phyloP scores from a whole-genome alignment of 2,329 filamentous ascomycete species.

The Clarireedia sp. region DNA sequence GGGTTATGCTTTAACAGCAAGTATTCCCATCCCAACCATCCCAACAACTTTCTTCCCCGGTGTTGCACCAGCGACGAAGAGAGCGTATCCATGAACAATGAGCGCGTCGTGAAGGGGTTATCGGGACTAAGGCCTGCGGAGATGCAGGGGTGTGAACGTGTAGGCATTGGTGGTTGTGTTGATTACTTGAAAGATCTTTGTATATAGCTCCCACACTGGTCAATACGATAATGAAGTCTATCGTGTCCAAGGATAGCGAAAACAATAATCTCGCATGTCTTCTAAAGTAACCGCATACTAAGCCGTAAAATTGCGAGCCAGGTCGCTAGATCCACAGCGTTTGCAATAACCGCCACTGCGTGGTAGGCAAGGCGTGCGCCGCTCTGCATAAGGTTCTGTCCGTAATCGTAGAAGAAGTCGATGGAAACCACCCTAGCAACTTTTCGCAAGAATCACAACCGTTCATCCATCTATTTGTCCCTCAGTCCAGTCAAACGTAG shows the following conservation, averaged over 20 bases:
- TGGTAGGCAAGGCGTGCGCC: background rate
- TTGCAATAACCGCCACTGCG: too few species aligned
- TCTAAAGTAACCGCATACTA: too few species aligned
- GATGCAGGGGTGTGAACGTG: background rate
- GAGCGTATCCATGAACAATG: slow-evolving; percentile 1
- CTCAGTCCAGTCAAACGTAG: background rate
- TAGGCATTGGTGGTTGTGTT: background rate
- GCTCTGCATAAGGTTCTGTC: too few species aligned
- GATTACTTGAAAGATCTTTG: background rate
- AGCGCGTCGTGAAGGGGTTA: background rate
- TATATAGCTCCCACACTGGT: too few species aligned
- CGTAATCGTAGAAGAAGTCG: too few species aligned
- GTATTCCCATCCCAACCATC: slow-evolving; percentile 11
- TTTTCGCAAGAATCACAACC: background rate
- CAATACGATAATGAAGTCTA: too few species aligned
- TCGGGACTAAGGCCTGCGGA: background rate
- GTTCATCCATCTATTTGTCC: background rate
- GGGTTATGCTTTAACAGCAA: slow-evolving; percentile 6
- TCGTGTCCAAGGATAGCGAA: too few species aligned
- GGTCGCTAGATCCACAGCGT: too few species aligned
- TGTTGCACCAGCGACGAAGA: slow-evolving; percentile 10
- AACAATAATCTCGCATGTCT: too few species aligned
- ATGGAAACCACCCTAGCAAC: background rate
- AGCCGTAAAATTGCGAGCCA: too few species aligned
- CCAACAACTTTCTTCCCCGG: slow-evolving; percentile 15